Base-by-base conservation (phyloP, 169 alveolate genomes). In the Cryptosporidium viatorum region DNA sequence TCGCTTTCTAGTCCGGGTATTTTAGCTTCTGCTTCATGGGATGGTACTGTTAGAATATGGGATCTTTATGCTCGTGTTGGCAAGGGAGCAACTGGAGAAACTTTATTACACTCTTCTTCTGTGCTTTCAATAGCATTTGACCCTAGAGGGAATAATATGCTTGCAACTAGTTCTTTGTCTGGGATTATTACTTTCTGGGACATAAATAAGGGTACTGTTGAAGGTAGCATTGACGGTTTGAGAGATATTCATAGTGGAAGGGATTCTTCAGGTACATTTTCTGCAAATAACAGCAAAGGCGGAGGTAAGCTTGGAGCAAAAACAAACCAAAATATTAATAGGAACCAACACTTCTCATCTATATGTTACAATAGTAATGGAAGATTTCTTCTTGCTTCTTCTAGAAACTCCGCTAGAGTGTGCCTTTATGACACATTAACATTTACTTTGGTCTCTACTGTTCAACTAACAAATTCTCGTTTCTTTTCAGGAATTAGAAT, bases 1-100 rank as follows among this genome's bases (percentile, higher is more conserved):
- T 93, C 91, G 51, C 92, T 93, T 59, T 91, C 93, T 18, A 92
- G 71, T 91, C 92, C 93, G 75, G 96, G 96, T 23, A 84, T 96
- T 73, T 93, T 98, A 71, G 97, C 96, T n/a, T 96, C 98, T 29
- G 97, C 99, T 16, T 96, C 99, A 60, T 97, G 99, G 99, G 99
- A 97, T 91, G 95, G 95, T 58, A 93, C 97, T 8, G 96, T 96
- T n/a, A 95, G 97, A 86, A 96, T 97, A 67, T 94, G 98, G 96
- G 97, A 93, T 65, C 80, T 94, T 55, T 94, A 92, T 85, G 96
- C 95, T 9, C 70, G 96, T 43, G 84, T 91, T 41, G 95, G 94
- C 52, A 97, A 97, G 93, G 98, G 97, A 70, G 96, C 97, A 45
- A 93, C 95, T 14, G 93, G 95, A 62, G 99, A 97, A 60, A 95